phyloP scores from a whole-genome alignment of 2,329 filamentous ascomycete species.

The Dactylella cylindrospora region DNA sequence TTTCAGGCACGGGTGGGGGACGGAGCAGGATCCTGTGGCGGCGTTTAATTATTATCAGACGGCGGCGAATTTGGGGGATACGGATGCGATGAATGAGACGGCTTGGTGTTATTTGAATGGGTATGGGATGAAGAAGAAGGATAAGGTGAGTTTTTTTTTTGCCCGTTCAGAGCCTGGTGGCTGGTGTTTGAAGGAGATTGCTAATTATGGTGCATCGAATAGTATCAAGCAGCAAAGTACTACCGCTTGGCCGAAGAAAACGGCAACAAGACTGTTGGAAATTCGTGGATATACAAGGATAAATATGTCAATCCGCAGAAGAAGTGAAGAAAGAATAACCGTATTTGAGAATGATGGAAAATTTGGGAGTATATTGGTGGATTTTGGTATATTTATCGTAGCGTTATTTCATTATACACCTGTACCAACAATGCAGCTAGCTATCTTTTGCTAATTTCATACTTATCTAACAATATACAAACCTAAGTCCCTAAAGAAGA shows the following conservation, averaged over 20 bases:
- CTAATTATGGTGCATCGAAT: not conserved
- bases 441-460: not conserved
- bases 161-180: not conserved
- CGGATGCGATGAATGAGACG: conserved; percentile 95
- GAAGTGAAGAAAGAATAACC: conserved; percentile 46
- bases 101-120: conserved; percentile 95
- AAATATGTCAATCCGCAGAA: conserved; percentile 69
- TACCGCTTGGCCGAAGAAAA: conserved; percentile 86
- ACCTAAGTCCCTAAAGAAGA: not conserved
- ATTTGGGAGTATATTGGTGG: not conserved
- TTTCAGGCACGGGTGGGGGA: conserved; percentile 93
- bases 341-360: conserved; percentile 45
- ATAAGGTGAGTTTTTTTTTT: conserved; percentile 73
- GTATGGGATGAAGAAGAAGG: conserved; percentile 88
- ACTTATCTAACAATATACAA: conserved; percentile 4
- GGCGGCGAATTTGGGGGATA: conserved; percentile 91
- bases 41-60: conserved; percentile 94
- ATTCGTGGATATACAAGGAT: conserved; percentile 99
- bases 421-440: no score
- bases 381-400: not conserved
- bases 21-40: conserved; percentile 79
- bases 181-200: conserved; percentile 3
- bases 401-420: no score
- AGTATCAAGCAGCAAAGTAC: conserved; percentile 71
- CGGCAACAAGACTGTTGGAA: conserved; percentile 86